These are phyloP conservation scores for Penicillium sp. DNA, from an alignment of 2,329 filamentous ascomycete genomes.

Conservation along the genomic window DNA sequence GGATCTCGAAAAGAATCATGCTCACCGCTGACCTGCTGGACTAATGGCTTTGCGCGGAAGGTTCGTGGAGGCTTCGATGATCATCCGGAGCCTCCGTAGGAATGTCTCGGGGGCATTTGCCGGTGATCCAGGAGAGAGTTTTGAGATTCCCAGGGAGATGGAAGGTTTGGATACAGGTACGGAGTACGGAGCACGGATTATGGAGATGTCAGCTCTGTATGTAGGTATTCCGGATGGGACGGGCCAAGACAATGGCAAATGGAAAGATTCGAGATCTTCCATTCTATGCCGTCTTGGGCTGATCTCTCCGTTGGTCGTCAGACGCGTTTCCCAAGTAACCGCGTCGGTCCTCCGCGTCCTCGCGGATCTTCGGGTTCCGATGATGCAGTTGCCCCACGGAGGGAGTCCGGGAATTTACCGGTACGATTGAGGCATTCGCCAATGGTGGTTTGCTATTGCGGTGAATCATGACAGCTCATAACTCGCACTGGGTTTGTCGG, in stretches of 20 bases:
- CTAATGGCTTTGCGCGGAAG: too few species aligned
- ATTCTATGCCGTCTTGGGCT: slow-evolving; percentile 7
- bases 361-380: slow-evolving; percentile 15
- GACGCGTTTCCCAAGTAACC: slow-evolving; percentile 29
- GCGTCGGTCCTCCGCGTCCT: slow-evolving; percentile 20
- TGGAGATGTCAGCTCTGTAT: too few species aligned
- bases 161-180: too few species aligned
- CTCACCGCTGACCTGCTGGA: slow-evolving; percentile 12
- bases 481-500: background rate
- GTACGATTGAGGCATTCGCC: background rate
- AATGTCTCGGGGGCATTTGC: slow-evolving; percentile 6
- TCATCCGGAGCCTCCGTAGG: slow-evolving; percentile 14
- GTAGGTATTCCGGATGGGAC: too few species aligned
- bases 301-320: slow-evolving; percentile 9
- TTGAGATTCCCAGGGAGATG: too few species aligned
- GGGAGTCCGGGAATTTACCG: slow-evolving; percentile 16
- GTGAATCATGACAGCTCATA: slow-evolving; percentile 14
- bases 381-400: slow-evolving; percentile 20
- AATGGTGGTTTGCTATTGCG: slow-evolving; percentile 11
- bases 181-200: too few species aligned
- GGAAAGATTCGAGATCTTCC: too few species aligned
- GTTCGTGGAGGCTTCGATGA: slow-evolving; percentile 15
- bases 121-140: background rate
- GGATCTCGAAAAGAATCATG: slow-evolving; percentile 6
- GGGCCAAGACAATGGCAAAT: too few species aligned